A percentile compares a stretch with the other conserved stretches of the same genome.
phyloP scores from a whole-genome alignment of 73 alveolate genomes.

The Durusdinium trenchii region DNA sequence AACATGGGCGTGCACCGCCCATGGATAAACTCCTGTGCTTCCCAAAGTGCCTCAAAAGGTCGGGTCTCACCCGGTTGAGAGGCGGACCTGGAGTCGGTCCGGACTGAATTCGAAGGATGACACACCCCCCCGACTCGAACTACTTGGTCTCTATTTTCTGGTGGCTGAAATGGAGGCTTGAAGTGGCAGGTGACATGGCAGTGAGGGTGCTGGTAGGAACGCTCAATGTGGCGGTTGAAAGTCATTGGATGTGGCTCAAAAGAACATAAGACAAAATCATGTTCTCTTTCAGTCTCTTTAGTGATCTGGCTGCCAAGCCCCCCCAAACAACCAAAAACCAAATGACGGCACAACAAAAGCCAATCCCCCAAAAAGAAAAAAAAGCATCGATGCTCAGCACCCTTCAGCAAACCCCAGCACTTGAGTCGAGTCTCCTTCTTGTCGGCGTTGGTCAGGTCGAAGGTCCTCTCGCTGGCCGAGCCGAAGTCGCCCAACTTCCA shows the following conservation, averaged over 20 bases:
- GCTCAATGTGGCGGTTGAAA: too few species aligned
- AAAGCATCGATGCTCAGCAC: neutral
- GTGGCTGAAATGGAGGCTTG: too few species aligned
- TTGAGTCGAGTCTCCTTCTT: constrained; percentile 2
- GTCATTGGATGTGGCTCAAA: too few species aligned
- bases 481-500: constrained; percentile 95
- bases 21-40: constrained; percentile 80
- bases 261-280: neutral
- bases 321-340: too few species aligned
- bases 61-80: too few species aligned
- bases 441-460: constrained; percentile 61
- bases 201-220: too few species aligned
- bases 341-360: neutral
- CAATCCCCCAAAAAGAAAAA: neutral
- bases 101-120: too few species aligned
- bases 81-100: too few species aligned
- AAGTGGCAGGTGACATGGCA: too few species aligned
- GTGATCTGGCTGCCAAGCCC: too few species aligned
- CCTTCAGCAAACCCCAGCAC: neutral
- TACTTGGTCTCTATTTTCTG: too few species aligned
- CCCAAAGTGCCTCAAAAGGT: constrained; percentile 28
- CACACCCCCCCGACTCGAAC: too few species aligned
- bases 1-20: constrained; percentile 94
- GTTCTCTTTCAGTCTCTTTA: neutral
- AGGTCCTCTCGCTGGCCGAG: constrained; percentile 55